These are phyloP conservation scores for Neckera pumila DNA, from an alignment of 225 moss, liverwort and hornwort genomes.

Conservation along the genomic window DNA sequence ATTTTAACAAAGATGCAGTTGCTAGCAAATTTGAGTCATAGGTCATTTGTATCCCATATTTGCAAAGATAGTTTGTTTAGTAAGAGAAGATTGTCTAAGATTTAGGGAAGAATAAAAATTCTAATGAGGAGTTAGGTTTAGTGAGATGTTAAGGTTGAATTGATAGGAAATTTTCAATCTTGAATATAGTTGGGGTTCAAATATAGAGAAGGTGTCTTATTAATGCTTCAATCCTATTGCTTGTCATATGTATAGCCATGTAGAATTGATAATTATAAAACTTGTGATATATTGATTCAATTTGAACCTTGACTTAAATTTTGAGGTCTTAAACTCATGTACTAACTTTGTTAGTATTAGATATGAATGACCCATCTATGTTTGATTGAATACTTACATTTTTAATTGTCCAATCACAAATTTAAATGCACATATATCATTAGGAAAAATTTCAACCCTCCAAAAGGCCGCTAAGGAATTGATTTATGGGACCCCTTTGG, in stretches of 20 bases:
- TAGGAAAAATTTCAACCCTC: too few relatives aligned
- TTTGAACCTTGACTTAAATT: neutral
- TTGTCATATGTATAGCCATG: neutral
- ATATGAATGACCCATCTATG: fast-evolving
- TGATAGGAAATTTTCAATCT: neutral
- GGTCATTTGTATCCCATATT: fast-evolving
- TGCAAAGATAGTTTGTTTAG: neutral
- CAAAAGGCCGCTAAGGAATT: too few relatives aligned
- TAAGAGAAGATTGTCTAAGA: neutral
- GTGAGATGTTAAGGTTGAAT: neutral
- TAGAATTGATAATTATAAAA: neutral
- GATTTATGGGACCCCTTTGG: too few relatives aligned
- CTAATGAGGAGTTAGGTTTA: neutral
- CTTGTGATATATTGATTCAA: neutral
- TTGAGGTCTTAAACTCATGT: fast-evolving
- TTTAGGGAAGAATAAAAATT: fast-evolving
- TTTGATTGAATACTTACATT: neutral
- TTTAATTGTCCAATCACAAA: neutral
- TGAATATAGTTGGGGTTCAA: too few relatives aligned
- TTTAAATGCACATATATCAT: fast-evolving
- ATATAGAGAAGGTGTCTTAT: neutral
- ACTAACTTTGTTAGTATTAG: neutral
- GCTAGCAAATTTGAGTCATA: neutral
- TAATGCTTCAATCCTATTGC: neutral
- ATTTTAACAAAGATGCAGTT: neutral